A percentile compares a stretch with the other conserved stretches of the same genome.
phyloP scores from a whole-genome alignment of 352 stramenopile genomes.

The Thraustochytrium sp. region DNA sequence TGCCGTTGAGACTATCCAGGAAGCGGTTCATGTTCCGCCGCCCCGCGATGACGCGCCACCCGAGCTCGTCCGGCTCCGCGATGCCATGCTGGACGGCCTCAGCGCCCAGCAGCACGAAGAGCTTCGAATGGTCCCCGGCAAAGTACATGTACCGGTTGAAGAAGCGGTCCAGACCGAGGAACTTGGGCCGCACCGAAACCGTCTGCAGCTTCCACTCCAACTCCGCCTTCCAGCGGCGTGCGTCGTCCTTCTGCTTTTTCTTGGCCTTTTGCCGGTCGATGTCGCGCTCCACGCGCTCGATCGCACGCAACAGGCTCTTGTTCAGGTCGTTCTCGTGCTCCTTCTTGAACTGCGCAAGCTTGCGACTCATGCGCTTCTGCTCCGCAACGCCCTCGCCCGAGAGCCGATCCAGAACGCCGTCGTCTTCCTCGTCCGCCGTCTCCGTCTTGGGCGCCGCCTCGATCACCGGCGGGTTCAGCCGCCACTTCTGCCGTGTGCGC shows the following conservation, averaged over 20 bases:
- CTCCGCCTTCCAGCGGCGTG: constrained; percentile 40
- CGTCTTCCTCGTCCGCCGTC: neutral
- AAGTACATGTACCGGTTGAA: constrained; percentile 46
- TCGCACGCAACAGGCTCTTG: constrained; percentile 32
- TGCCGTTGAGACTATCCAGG: constrained; percentile 34
- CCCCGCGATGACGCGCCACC: constrained; percentile 32
- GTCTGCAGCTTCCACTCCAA: constrained; percentile 40
- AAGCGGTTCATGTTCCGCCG: constrained; percentile 23
- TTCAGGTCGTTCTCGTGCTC: neutral
- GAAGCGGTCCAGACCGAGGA: constrained; percentile 39
- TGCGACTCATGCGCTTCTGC: neutral
- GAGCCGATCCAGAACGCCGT: constrained; percentile 17
- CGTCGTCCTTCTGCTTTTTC: constrained; percentile 38
- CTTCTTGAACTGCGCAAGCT: constrained; percentile 24
- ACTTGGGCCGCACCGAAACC: neutral
- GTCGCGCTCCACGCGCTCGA: constrained; percentile 40
- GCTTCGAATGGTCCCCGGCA: constrained; percentile 5
- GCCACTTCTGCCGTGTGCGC: constrained; percentile 23
- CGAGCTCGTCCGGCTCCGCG: neutral
- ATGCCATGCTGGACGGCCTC: neutral
- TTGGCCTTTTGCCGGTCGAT: constrained; percentile 35
- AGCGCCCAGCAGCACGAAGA: constrained; percentile 35
- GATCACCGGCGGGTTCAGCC: constrained; percentile 5
- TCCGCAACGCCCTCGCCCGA: constrained; percentile 18
- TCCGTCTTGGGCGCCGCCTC: neutral